Base-by-base conservation (phyloP, 495 filamentous ascomycete species). In the Penicillium samsonianum region DNA sequence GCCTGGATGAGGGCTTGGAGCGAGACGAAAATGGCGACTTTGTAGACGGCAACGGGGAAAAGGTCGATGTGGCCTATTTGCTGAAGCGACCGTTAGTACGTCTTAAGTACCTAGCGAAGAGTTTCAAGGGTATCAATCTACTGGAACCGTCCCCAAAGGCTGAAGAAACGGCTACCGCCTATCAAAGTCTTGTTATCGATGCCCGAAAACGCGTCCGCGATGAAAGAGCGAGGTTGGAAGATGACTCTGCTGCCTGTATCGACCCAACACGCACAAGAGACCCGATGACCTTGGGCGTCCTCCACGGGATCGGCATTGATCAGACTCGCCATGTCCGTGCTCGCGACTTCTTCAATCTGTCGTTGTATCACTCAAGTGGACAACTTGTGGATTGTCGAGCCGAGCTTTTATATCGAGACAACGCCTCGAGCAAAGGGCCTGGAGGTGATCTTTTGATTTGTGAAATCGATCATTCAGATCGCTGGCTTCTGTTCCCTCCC, bases 401-500 rank as follows among this genome's bases (percentile, higher is more conserved):
- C n/a, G 95, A 98, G 67, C 64, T 98, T 6, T 79, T 97, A 10
- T 78, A 93, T 43, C 84, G 94, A 67, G 94, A 98, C 67, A 90
- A 89, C 41, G 72, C 83, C 7, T 65, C 79, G 19, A 83, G 84
- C 58, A 75, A 76, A 38, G 78, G 72, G 4, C 61, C 63, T n/a
- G 72, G 78, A 11, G 90, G 92, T 3, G 94, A 99, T 69, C 70
- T 99, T 45, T 81, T 99, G 17, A 86, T 99, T 53, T 93, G 91
- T 58, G 92, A 98, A 67, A 83, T 96, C 49, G 90, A 91, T 44
- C 80, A 80, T 57, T 79, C 80, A 14, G 80, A 86, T 23, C 80
- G 85, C n/a, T 97, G 91, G 89, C 77, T 99, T 25, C 82, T 99
- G 0, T 96, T 98, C 68, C 90, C 93, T 14, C 92, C 95, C 2